phyloP scores from a whole-genome alignment of 148 eudicot genomes.

The Chenopodium formosanum region DNA sequence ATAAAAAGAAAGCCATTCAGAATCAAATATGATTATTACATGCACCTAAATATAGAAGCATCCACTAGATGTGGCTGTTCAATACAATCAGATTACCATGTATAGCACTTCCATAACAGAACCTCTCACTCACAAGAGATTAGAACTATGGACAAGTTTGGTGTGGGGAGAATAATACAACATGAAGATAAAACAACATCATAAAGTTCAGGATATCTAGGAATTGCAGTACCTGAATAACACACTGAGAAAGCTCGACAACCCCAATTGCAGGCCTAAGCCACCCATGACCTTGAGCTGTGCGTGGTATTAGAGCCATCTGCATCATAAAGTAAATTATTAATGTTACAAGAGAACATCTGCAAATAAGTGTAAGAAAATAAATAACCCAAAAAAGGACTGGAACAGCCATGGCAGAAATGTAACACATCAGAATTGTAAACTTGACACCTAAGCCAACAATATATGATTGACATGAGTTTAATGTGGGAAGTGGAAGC shows the following conservation, averaged over 20 bases:
- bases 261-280: conserved; percentile 93
- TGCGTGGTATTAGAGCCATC: conserved; percentile 90
- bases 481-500: neutral
- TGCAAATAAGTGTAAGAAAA: neutral
- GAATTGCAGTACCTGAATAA: conserved; percentile 61
- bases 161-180: neutral
- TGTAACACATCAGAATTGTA: neutral
- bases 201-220: neutral
- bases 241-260: conserved; percentile 83
- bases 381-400: neutral
- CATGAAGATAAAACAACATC: neutral
- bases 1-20: neutral
- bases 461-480: neutral
- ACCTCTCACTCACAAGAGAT: neutral
- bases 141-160: neutral
- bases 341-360: conserved; percentile 4
- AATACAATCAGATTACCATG: neutral
- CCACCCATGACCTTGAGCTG: conserved; percentile 94
- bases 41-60: neutral
- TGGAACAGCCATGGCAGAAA: neutral
- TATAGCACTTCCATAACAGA: neutral
- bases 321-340: conserved; percentile 30
- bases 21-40: neutral
- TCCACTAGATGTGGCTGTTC: neutral
- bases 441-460: neutral